Evolutionary conservation across 2,329 filamentous ascomycete species (phyloP), one percentile per base, ranked within the genome.

Genomic region (Dactylella cylindrospora): DNA sequence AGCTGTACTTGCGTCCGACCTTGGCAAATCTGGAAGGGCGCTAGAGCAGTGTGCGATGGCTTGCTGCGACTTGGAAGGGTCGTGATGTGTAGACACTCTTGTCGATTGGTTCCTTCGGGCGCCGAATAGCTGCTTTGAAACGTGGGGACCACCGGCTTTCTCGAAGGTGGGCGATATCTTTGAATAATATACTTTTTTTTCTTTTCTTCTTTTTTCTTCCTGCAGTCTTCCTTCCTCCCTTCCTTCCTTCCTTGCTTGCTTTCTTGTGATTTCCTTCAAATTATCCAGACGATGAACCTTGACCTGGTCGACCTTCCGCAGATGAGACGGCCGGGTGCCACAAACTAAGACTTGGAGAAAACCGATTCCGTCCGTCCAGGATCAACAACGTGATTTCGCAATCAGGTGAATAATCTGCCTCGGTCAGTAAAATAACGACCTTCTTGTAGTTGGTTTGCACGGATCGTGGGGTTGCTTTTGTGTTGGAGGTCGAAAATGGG

Each of bases 311-410:
- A 36, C 29, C 33, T 52, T 53, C 46, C 41, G 36, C 55, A 53
- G 55, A 53, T 49, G 55, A 53, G 47, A 49, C 49, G 26, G 31
- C 29, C 41, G 41, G 41, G 55, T 61, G 49, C 22, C 55, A 61
- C 55, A 53, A 49, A 33, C 19, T 9, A 49, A 43, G 39, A 25
- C 41, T 36, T 35, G 23, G 31, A 26, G 36, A 31, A 19, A 41
- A 15, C 36, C 26, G 26, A 36, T 35, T 43, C 45, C 39, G 54
- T 50, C 33, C 23, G 28, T 32, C 19, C 35, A 39, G 41, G 55
- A 28, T 49, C 28, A 38, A 23, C 33, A 46, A 22, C 47, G 55
- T 39, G 47, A n/a, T 49, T 47, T 53, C 29, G 54, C 55, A 43
- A 32, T 49, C 55, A 61, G 47, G 49, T 53, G 49, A 61, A 49